Conservation (phyloP, 1,139 yeast species). For the Yamadazyma jaroonii region DNA sequence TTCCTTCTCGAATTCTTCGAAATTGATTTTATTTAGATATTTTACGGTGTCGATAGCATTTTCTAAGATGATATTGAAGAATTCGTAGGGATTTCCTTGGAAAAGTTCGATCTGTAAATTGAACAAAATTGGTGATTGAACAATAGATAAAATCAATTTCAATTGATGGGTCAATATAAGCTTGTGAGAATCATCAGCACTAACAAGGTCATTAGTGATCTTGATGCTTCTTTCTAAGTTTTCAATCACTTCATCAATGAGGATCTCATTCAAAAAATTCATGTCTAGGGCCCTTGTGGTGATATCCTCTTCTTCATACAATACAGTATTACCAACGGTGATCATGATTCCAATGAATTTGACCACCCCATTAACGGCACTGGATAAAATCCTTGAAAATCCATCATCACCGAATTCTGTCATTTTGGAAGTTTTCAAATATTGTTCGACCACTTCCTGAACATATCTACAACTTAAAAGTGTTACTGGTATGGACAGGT, state of each 20-base stretch:
- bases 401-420: conserved; percentile 15
- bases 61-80: conserved; percentile 15
- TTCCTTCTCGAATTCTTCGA: conserved; percentile 4
- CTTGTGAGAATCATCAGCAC: conserved; percentile 9
- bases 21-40: conserved; percentile 7
- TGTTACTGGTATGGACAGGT: conserved; percentile 60
- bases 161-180: conserved; percentile 24
- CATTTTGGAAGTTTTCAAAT: conserved; percentile 15
- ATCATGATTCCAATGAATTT: conserved; percentile 51
- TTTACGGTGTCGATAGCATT: conserved; percentile 16
- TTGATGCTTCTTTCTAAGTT: conserved; percentile 20
- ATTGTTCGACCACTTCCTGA: conserved; percentile 49
- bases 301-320: conserved; percentile 75
- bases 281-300: conserved; percentile 61
- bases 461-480: conserved; percentile 65
- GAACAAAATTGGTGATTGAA: conserved; percentile 28
- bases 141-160: conserved; percentile 22
- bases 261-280: conserved; percentile 28
- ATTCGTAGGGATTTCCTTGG: conserved; percentile 7
- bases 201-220: conserved; percentile 16
- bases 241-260: conserved; percentile 20
- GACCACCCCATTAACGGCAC: conserved; percentile 48
- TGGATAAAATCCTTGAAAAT: conserved; percentile 48
- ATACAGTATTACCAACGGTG: conserved; percentile 53
- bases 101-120: conserved; percentile 22